Conservation (phyloP, 345 rosid species). For the Eucalyptus melliodora region DNA sequence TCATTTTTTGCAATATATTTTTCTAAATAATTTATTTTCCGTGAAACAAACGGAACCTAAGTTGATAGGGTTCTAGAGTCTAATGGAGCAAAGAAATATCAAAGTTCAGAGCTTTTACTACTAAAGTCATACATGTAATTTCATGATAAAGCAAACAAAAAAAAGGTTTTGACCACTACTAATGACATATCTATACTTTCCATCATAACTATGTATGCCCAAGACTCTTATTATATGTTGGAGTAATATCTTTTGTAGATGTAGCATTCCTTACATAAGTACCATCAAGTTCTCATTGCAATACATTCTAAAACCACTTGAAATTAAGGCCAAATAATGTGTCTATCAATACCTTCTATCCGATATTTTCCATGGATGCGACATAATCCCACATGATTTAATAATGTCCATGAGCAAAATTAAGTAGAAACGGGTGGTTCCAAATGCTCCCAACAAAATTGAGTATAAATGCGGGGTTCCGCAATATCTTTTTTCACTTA, state of each 20-base stretch:
- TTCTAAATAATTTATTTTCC: background rate
- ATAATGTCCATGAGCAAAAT: background rate
- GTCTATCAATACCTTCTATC: background rate
- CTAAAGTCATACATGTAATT: background rate
- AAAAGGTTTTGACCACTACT: too few relatives aligned
- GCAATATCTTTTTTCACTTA: too few relatives aligned
- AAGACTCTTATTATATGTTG: background rate
- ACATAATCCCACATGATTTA: background rate
- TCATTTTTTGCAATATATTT: background rate
- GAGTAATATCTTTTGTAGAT: background rate
- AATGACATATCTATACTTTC: background rate
- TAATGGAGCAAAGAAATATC: background rate
- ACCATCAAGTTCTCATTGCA: background rate
- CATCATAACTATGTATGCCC: background rate
- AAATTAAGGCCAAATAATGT: background rate
- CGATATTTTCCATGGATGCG: background rate
- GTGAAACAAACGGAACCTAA: accelerated
- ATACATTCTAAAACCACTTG: background rate
- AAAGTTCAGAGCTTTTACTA: background rate
- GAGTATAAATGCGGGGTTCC: too few relatives aligned
- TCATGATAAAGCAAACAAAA: background rate
- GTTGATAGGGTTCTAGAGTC: accelerated
- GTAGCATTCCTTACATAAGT: background rate
- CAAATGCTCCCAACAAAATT: background rate
- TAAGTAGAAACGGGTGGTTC: background rate